A percentile compares a stretch with the other conserved stretches of the same genome.
Conservation (phyloP, 1,139 yeast species). For the Oligophagozyma castellii region DNA sequence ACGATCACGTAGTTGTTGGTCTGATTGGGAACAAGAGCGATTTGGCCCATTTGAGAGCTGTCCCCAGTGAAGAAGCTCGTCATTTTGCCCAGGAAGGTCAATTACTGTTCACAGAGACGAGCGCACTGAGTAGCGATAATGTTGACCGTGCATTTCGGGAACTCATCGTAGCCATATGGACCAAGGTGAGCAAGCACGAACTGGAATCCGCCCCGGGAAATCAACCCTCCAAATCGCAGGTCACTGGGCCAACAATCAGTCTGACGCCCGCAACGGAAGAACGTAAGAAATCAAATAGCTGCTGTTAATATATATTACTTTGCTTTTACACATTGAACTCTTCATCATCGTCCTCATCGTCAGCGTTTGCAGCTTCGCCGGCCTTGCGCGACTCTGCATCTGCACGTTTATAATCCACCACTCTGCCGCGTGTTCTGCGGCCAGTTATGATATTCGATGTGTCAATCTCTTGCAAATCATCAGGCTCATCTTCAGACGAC, state of each 20-base stretch:
- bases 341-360: conserved; percentile 22
- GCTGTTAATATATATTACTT: conserved; percentile 35
- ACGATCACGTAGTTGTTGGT: conserved; percentile 91
- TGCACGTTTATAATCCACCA: conserved; percentile 78
- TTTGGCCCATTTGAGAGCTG: conserved; percentile 89
- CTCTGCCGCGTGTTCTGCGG: conserved; percentile 83
- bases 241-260: conserved; percentile 71
- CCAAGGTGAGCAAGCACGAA: conserved; percentile 78
- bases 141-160: conserved; percentile 93
- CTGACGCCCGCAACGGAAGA: conserved; percentile 91
- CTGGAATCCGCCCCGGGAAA: conserved; percentile 56
- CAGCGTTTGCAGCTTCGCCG: conserved; percentile 23
- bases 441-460: conserved; percentile 76
- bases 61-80: conserved; percentile 95
- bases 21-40: conserved; percentile 95
- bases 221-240: conserved; percentile 31
- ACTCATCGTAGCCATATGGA: conserved; percentile 81
- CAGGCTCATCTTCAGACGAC: conserved; percentile 59
- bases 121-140: conserved; percentile 88
- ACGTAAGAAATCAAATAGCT: conserved; percentile 46
- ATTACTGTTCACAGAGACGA: conserved; percentile 89
- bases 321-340: conserved; percentile 11
- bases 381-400: conserved; percentile 55
- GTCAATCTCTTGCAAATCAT: conserved; percentile 74
- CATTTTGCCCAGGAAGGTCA: conserved; percentile 90